Evolutionary conservation across 2,329 filamentous ascomycete genomes (phyloP).

Genomic region (Truncatella angustata): DNA sequence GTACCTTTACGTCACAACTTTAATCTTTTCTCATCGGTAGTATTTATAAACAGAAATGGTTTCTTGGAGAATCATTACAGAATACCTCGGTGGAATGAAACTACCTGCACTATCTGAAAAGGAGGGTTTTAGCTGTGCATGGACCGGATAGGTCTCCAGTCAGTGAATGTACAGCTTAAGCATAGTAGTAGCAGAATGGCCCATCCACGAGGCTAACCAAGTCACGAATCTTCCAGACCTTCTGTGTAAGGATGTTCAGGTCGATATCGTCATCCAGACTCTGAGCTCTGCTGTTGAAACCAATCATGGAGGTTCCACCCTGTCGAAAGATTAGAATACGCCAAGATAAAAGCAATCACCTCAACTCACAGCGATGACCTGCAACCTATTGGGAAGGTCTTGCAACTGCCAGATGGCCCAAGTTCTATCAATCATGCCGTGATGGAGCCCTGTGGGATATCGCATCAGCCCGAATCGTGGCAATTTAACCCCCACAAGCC

Average conservation of each 20-base stretch:
- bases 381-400: background rate
- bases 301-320: slow-evolving; percentile 10
- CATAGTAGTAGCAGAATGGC: slow-evolving; percentile 28
- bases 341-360: background rate
- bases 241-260: slow-evolving; percentile 13
- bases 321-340: slow-evolving; percentile 1
- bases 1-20: too few relatives aligned
- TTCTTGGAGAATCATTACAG: too few relatives aligned
- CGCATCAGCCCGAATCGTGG: background rate
- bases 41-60: too few relatives aligned
- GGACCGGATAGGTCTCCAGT: too few relatives aligned
- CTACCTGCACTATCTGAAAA: background rate
- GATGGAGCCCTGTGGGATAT: background rate
- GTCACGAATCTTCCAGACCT: slow-evolving; percentile 22
- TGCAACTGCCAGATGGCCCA: slow-evolving; percentile 9
- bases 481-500: background rate
- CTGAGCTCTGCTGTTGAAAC: background rate
- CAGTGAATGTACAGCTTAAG: slow-evolving; percentile 12
- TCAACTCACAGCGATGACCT: slow-evolving; percentile 5
- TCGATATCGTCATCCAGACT: slow-evolving; percentile 15
- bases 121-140: background rate
- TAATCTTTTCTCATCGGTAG: too few relatives aligned
- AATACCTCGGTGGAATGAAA: too few relatives aligned
- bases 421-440: slow-evolving; percentile 6
- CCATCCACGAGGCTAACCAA: slow-evolving; percentile 25